Conservation (phyloP, 176 grass and related monocot species). For the Eremochloa ophiuroides region DNA sequence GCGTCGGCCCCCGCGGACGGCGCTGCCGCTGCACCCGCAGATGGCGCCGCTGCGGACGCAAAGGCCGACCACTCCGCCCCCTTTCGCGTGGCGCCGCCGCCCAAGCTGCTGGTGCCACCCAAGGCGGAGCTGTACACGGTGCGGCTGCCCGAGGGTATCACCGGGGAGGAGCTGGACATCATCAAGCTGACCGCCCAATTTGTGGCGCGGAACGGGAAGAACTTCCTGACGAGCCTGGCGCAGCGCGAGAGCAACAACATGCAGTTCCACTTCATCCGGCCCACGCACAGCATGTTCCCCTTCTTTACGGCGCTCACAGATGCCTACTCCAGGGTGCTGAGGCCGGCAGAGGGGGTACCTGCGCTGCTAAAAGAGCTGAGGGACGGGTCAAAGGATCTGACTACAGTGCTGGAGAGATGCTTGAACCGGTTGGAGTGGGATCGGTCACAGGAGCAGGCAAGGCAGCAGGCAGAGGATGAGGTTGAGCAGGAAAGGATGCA, state of each 20-base stretch:
- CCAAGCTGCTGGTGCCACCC: slow-evolving; percentile 80
- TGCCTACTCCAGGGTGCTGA: slow-evolving; percentile 77
- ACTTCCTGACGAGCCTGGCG: slow-evolving; percentile 58
- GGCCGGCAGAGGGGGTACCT: slow-evolving; percentile 47
- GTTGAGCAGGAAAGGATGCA: slow-evolving; percentile 80
- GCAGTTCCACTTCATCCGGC: slow-evolving; percentile 92
- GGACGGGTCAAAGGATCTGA: slow-evolving; percentile 49
- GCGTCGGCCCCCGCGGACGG: not conserved
- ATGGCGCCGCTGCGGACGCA: slow-evolving; percentile 18
- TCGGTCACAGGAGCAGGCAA: slow-evolving; percentile 81
- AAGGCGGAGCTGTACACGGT: slow-evolving; percentile 81
- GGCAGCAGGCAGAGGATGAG: slow-evolving; percentile 89
- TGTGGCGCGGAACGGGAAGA: slow-evolving; percentile 84
- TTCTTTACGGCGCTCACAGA: slow-evolving; percentile 84
- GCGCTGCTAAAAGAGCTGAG: slow-evolving; percentile 41
- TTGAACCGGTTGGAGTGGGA: slow-evolving; percentile 92
- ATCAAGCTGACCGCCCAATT: slow-evolving; percentile 97
- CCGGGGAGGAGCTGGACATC: slow-evolving; percentile 82
- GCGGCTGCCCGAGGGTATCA: slow-evolving; percentile 77
- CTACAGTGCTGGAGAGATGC: slow-evolving; percentile 72
- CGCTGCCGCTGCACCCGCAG: slow-evolving; percentile 8
- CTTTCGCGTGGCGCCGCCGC: slow-evolving; percentile 46
- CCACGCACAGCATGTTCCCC: slow-evolving; percentile 92
- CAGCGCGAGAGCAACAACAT: slow-evolving; percentile 53
- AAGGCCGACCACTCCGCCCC: slow-evolving; percentile 56